phyloP scores from a whole-genome alignment of 805 yeast species.

The Wickerhamiella parazyma region DNA sequence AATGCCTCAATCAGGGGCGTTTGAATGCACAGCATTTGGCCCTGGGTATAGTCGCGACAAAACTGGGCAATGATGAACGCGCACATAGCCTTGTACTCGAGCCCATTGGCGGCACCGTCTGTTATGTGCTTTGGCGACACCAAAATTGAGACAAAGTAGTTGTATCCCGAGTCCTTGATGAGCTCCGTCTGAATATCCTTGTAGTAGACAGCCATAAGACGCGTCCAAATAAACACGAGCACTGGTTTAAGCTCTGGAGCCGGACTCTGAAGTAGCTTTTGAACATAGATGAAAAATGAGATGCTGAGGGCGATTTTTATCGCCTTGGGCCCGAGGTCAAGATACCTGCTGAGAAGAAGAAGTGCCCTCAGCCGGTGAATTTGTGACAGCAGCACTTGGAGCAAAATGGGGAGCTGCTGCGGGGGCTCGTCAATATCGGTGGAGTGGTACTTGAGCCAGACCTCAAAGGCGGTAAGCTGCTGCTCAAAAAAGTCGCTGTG shows the following conservation, averaged over 20 bases:
- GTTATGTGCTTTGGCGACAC: constrained; percentile 23
- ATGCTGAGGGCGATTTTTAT: constrained; percentile 83
- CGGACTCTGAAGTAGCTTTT: constrained; percentile 81
- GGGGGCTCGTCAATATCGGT: constrained; percentile 77
- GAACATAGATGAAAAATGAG: constrained; percentile 90
- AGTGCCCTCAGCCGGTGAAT: constrained; percentile 86
- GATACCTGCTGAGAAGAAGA: constrained; percentile 65
- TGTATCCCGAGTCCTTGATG: constrained; percentile 79
- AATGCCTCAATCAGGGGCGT: constrained; percentile 59
- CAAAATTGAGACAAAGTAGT: constrained; percentile 71
- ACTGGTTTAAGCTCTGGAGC: constrained; percentile 93
- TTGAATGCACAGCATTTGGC: constrained; percentile 67
- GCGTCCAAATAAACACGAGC: constrained; percentile 90
- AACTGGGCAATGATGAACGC: constrained; percentile 80
- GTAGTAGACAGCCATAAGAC: constrained; percentile 92
- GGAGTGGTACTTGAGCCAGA: constrained; percentile 79
- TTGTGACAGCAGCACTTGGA: constrained; percentile 86
- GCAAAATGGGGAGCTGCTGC: constrained; percentile 84
- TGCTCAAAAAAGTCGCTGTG: constrained; percentile 93
- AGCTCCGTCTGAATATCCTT: constrained; percentile 82
- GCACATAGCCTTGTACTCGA: constrained; percentile 88
- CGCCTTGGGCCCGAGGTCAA: constrained; percentile 97
- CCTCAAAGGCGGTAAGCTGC: constrained; percentile 88
- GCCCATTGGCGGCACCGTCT: constrained; percentile 1
- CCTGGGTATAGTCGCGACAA: constrained; percentile 63